phyloP scores from a whole-genome alignment of 73 alveolate genomes.

The Stentor coeruleus region DNA sequence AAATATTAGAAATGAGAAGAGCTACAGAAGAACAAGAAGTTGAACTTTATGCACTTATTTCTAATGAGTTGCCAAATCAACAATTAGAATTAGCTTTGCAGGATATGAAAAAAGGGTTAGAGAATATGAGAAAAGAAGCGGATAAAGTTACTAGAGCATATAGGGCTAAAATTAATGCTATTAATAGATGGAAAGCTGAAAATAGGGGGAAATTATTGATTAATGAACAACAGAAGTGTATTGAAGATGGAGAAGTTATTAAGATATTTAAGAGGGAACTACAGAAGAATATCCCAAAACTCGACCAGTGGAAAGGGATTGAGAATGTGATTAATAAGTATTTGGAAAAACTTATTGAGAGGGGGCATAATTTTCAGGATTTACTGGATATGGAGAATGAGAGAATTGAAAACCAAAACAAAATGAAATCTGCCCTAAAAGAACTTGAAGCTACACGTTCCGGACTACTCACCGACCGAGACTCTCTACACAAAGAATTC shows the following conservation, averaged over 20 bases:
- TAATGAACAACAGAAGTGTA: no score
- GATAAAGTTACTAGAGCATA: neutral
- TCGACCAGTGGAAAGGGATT: neutral
- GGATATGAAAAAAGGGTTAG: slow-evolving; percentile 10
- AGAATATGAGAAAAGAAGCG: slow-evolving; percentile 11
- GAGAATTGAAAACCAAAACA: neutral
- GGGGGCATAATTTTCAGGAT: neutral
- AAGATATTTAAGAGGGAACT: slow-evolving; percentile 2
- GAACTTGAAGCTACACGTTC: neutral
- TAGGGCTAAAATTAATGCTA: neutral
- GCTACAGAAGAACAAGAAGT: slow-evolving; percentile 3
- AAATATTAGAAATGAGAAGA: slow-evolving; percentile 16
- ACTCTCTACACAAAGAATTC: slow-evolving; percentile 11
- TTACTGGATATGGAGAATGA: neutral
- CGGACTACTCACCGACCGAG: neutral
- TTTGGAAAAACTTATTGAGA: neutral
- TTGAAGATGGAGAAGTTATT: neutral
- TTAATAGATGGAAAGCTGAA: neutral
- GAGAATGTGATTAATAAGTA: neutral
- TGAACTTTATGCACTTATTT: neutral
- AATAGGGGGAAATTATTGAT: neutral
- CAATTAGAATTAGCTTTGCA: neutral
- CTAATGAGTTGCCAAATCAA: neutral
- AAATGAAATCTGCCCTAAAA: neutral
- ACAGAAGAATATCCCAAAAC: neutral